phyloP scores from a whole-genome alignment of 768 basidiomycete species.

The Mycena belliarum region DNA sequence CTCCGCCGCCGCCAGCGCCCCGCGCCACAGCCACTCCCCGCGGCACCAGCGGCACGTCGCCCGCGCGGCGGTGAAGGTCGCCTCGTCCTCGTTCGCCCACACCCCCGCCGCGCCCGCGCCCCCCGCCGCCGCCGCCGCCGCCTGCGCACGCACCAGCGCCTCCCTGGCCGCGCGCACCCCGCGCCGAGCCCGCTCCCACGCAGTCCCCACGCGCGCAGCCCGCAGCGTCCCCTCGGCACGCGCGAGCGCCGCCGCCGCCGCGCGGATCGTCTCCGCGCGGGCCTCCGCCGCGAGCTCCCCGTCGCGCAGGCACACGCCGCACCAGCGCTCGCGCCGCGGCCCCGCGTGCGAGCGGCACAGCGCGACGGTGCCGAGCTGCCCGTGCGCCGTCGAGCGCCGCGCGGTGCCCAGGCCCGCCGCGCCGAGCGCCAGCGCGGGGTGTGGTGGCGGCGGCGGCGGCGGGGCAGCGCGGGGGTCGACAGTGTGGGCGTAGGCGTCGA shows the following conservation, averaged over 20 bases:
- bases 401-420: too few relatives aligned
- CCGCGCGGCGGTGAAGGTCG: slow-evolving; percentile 63
- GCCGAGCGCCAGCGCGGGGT: too few relatives aligned
- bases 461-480: too few relatives aligned
- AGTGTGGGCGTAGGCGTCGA: too few relatives aligned
- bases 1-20: slow-evolving; percentile 34
- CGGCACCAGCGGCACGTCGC: slow-evolving; percentile 72
- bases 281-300: slow-evolving; percentile 43
- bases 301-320: slow-evolving; percentile 71
- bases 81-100: slow-evolving; percentile 64
- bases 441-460: too few relatives aligned
- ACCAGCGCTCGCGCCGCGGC: slow-evolving; percentile 47
- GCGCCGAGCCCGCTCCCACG: neutral
- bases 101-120: neutral
- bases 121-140: neutral
- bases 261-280: neutral
- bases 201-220: neutral
- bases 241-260: neutral
- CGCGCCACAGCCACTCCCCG: slow-evolving; percentile 63
- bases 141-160: slow-evolving; percentile 3
- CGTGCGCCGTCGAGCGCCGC: slow-evolving; percentile 40
- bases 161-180: neutral
- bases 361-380: slow-evolving; percentile 26
- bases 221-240: neutral
- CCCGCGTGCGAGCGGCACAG: slow-evolving; percentile 70